A percentile compares a stretch with the other conserved stretches of the same genome.
Evolutionary conservation across 192 early-diverging fungal genomes (phyloP).

Genomic region (Coemansia sp.): DNA sequence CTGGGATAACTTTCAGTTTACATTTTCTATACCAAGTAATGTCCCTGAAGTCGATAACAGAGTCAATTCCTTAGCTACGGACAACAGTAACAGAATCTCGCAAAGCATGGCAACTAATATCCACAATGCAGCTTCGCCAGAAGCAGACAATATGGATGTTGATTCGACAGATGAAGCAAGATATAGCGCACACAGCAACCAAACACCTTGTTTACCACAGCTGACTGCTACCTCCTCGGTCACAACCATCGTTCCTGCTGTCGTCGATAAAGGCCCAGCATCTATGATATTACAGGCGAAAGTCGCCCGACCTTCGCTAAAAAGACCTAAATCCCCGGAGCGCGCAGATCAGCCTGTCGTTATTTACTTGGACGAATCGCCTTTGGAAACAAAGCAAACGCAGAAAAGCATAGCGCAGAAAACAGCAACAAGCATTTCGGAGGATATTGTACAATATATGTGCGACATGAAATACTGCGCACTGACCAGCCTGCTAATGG

Average conservation of each 20-base stretch:
- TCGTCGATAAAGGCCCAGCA: neutral
- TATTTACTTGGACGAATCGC: conserved; percentile 33
- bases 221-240: neutral
- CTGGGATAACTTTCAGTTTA: neutral
- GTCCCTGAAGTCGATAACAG: neutral
- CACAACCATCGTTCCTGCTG: neutral
- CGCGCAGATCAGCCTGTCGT: conserved; percentile 11
- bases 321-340: neutral
- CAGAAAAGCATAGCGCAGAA: neutral
- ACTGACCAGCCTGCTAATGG: conserved; percentile 18
- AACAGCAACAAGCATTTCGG: conserved; percentile 24
- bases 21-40: neutral
- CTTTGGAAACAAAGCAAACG: neutral
- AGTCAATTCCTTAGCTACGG: neutral
- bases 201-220: neutral
- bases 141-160: neutral
- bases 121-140: neutral
- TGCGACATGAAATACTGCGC: conserved; percentile 12
- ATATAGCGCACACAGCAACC: neutral
- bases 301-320: neutral
- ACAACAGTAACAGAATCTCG: neutral
- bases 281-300: neutral
- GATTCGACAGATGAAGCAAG: conserved; percentile 1
- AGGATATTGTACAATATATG: conserved; percentile 24
- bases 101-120: neutral